A percentile compares a stretch with the other conserved stretches of the same genome.
These are phyloP conservation scores for Salvia hispanica DNA, from an alignment of 257 asterid species.

Conservation along the genomic window DNA sequence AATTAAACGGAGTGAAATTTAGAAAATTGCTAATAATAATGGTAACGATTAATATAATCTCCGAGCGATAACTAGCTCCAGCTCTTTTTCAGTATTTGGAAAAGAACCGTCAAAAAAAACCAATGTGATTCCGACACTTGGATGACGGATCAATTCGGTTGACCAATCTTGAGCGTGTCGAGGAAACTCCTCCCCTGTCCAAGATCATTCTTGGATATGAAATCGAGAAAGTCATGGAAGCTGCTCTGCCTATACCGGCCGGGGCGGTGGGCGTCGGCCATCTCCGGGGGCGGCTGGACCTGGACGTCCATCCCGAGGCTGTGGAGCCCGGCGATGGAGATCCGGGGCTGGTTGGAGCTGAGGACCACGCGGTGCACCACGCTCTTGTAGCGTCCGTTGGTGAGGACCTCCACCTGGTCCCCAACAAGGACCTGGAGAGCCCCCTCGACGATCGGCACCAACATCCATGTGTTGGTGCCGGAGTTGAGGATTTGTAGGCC, in stretches of 20 bases:
- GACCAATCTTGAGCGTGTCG: constrained; percentile 27
- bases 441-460: constrained; percentile 29
- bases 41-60: too few species aligned
- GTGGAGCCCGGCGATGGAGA: constrained; percentile 52
- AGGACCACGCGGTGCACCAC: constrained; percentile 40
- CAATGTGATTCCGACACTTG: too few species aligned
- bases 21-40: too few species aligned
- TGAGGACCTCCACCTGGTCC: constrained; percentile 55
- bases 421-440: constrained; percentile 51
- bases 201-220: constrained; percentile 42
- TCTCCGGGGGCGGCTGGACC: constrained; percentile 43
- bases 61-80: too few species aligned
- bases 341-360: constrained; percentile 34
- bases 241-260: constrained; percentile 45
- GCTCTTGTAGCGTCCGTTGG: constrained; percentile 51
- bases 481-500: constrained; percentile 43
- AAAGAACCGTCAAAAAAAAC: too few species aligned
- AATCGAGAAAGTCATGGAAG: constrained; percentile 47
- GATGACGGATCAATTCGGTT: too few species aligned
- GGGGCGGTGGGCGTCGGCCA: constrained; percentile 30
- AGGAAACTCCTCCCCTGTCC: constrained; percentile 45
- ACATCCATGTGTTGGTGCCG: constrained; percentile 30
- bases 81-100: too few species aligned
- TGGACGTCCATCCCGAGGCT: constrained; percentile 52
- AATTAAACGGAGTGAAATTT: too few species aligned